A percentile compares a stretch with the other conserved stretches of the same genome.
phyloP scores from a whole-genome alignment of 2,329 filamentous ascomycete species.

The Tolypocladium amazonense region DNA sequence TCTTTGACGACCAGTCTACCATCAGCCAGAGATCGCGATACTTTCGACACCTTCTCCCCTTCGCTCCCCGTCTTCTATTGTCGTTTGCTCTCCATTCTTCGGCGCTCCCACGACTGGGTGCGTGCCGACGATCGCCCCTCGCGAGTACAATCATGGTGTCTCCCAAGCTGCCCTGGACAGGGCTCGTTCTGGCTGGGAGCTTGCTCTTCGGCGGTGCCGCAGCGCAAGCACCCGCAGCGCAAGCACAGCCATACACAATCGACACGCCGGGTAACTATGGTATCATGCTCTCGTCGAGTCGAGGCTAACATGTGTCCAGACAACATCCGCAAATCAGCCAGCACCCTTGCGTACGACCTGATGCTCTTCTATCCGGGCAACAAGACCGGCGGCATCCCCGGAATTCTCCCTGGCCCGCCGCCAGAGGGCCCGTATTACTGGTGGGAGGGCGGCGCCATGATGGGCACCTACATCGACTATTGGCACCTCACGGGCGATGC shows the following conservation, averaged over 20 bases:
- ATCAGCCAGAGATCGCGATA: background rate
- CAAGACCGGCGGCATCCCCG: constrained; percentile 38
- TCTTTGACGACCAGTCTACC: background rate
- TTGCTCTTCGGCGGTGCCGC: constrained; percentile 4
- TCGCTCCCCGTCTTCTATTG: too few species aligned
- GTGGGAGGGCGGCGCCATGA: constrained; percentile 64
- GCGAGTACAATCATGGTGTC: background rate
- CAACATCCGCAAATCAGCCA: constrained; percentile 34
- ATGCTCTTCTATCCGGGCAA: constrained; percentile 42
- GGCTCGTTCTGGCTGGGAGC: constrained; percentile 1
- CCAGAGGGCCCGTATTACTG: constrained; percentile 50
- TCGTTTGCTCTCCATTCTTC: background rate
- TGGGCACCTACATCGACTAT: constrained; percentile 60
- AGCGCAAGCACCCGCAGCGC: constrained; percentile 17
- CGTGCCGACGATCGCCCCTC: background rate
- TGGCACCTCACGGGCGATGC: constrained; percentile 56
- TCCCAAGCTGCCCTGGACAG: background rate
- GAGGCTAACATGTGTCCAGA: constrained; percentile 16
- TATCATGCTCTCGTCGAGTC: background rate
- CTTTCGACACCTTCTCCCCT: background rate
- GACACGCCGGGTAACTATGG: constrained; percentile 16
- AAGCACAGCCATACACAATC: constrained; percentile 19
- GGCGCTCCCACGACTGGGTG: background rate
- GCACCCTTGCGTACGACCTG: constrained; percentile 37
- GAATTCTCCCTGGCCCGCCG: constrained; percentile 47